phyloP scores from a whole-genome alignment of 2,329 filamentous ascomycete species.

The Hansfordia pulvinata region DNA sequence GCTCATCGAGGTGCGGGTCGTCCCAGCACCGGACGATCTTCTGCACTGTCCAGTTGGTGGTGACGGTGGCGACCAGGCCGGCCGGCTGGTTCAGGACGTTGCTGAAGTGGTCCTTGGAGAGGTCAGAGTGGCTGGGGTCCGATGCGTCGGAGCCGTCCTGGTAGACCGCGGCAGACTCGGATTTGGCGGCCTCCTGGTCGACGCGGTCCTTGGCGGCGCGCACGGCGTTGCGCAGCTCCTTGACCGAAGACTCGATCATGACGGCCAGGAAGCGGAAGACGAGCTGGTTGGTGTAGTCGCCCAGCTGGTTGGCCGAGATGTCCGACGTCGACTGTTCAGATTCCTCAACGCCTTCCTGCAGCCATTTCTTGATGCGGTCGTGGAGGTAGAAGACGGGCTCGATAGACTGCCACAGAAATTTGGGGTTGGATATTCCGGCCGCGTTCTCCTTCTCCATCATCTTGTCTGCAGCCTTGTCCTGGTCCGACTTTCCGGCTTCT shows the following conservation, averaged over 20 bases:
- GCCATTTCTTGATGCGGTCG: constrained; percentile 14
- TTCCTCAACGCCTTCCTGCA: constrained; percentile 14
- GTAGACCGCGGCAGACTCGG: constrained; percentile 12
- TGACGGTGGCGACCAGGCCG: constrained; percentile 38
- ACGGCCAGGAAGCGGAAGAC: constrained; percentile 14
- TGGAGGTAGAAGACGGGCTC: constrained; percentile 17
- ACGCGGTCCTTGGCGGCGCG: constrained; percentile 16
- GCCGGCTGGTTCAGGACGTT: constrained; percentile 43
- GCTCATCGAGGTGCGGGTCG: constrained; percentile 44
- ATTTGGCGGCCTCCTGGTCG: constrained; percentile 15
- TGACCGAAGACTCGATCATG: constrained; percentile 16
- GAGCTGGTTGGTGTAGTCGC: constrained; percentile 15
- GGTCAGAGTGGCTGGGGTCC: constrained; percentile 42
- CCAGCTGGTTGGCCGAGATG: constrained; percentile 12
- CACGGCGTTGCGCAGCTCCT: constrained; percentile 15
- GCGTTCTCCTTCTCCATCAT: neutral
- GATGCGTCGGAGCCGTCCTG: constrained; percentile 22
- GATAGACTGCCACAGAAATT: constrained; percentile 14
- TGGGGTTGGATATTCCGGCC: constrained; percentile 8
- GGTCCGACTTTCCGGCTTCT: too few relatives aligned
- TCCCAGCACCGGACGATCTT: constrained; percentile 59
- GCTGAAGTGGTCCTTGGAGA: constrained; percentile 47
- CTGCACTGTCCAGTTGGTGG: constrained; percentile 53
- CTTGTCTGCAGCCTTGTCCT: too few relatives aligned
- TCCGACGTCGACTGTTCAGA: constrained; percentile 8